Base-by-base conservation (phyloP, 2,329 filamentous ascomycete genomes). In the Mollisia scopiformis region DNA sequence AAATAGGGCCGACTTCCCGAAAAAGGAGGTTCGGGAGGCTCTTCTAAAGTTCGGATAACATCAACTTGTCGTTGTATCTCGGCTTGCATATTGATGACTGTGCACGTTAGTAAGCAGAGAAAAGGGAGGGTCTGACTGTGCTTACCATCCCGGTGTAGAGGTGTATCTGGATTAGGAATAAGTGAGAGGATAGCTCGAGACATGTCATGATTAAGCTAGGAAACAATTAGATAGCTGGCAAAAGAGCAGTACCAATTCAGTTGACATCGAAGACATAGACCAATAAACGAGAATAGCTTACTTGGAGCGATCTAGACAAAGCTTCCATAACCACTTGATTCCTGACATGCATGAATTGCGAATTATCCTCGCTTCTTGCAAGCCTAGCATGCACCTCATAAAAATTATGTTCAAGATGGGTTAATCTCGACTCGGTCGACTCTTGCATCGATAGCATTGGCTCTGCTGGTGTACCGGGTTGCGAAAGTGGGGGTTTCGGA, bases 391-490 rank as follows among this genome's bases (percentile, higher is more conserved):
- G 88, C 71, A 97, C 81, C 62, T 97, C 94, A 74, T 91, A 96
- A 47, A 96, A 76, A 21, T 86, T 87, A 72, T 95, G 90, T 74
- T 99, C 95, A 27, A 98, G 79, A 66, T 83, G 84, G 66, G 85
- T 82, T 59, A 97, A 75, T 67, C 93, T 84, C 51, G 87, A 85
- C 69, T 99, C 94, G 13, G 88, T 81, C 13, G 87, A 87, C 69
- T 98, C 94, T 39, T 87, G 86, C 16, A 84, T 80, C 27, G 83
- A 75, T n/a, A 84, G 83, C 76, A 93, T 89, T 10, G 91, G 85
- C 72, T 97, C 93, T 25, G 91, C 87, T 1, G 93, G 90, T n/a
- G 91, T 92, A 14, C 91, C 91, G 10, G 92, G 89, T 69, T 95
- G 92, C 25, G 92, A 91, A 16, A 84, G 81, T 54, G 85, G 84